Evolutionary conservation across 805 yeast genomes (phyloP), one percentile per base, ranked within the genome.

Genomic region (Wickerhamiella nectarea): DNA sequence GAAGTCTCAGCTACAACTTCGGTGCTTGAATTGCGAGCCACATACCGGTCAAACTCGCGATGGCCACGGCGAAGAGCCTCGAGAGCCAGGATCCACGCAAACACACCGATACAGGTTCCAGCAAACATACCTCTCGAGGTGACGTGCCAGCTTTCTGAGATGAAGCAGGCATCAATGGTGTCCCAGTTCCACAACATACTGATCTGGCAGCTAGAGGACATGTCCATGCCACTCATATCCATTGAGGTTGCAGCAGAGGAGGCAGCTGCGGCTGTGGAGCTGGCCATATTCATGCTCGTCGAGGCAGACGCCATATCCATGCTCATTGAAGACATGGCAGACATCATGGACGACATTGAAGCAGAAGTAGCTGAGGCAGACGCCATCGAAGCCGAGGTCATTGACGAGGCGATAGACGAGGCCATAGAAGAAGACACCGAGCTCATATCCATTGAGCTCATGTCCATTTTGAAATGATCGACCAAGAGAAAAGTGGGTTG

Each of bases 161-260:
- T 65, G 54, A 78, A 78, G 56, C 84, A 79, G 4, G 78, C 62
- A 50, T 78, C 77, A 22, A 77, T 66, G 0, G 81, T 76, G 51
- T 75, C 65, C 84, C 85, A 78, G 56, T 78, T 79, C 84, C 85
- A 79, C 47, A 75, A 58, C 85, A 78, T 78, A 21, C 56, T 48
- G 48, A 66, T 61, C 26, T 60, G 50, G 48, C 70, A 66, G 15
- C 50, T 34, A 19, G 36, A 45, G 19, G 50, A 45, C 49, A 43
- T 44, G 19, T 46, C 43, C 48, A 50, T 46, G 24, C 46, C 49
- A 10, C 42, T 36, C 9, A 11, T 17, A 9, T 47, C 46, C 20
- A 39, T 31, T 1, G 35, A 17, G 21, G 35, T 19, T 9, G 35
- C 35, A 3, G 35, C 21, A 6, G 21, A 17, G 21, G 35, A 8